Base-by-base conservation (phyloP, 768 basidiomycete species). In the Zangia roseola region DNA sequence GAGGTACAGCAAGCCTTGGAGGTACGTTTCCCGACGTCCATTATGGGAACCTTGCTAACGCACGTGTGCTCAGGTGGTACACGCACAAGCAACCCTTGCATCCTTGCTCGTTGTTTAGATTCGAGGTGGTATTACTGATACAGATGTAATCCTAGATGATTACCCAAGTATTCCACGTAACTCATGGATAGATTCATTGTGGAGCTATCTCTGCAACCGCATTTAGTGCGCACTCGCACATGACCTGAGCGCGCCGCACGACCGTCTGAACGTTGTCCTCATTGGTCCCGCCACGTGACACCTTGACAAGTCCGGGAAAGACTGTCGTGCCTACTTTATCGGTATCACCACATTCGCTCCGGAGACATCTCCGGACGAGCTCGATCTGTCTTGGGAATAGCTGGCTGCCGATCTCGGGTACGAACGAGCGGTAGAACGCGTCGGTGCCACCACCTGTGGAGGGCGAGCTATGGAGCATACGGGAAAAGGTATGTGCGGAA, bases 1-100 rank as follows among this genome's bases (percentile, higher is more conserved):
- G 92, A 97, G 70, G 93, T 97, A 26, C 77, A 90, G 66, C 95
- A 97, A 68, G 91, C 93, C 35, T 68, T 99, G 56, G 88, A 94
- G 75, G 91, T 91, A 47, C 58, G 1, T 26, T 45, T 30, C 12
- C 5, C 31, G 33, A 16, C 42, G 39, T 40, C 0, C 13, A 33
- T 37, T 21, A 19, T n/a, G 10, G n/a, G 0, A 8, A 16, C 42
- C 17, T 17, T 14, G 31, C 59, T 68, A 26, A 67, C 33, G 38
- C 10, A 17, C 46, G 47, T 17, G 20, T 10, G 19, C 14, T 38
- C 62, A 93, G 89, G 81, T 93, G 48, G 83, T 91, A 47, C 83
- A 91, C 66, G 70, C 87, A 5, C 88, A 94, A 69, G 92, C 91
- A 37, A 91, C 88, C 12, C 74, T 94, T 40, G 81, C 86, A 49